Evolutionary conservation across 1,139 yeast genomes (phyloP), one percentile per base, ranked within the genome.

Genomic region (Candida sanyaensis): DNA sequence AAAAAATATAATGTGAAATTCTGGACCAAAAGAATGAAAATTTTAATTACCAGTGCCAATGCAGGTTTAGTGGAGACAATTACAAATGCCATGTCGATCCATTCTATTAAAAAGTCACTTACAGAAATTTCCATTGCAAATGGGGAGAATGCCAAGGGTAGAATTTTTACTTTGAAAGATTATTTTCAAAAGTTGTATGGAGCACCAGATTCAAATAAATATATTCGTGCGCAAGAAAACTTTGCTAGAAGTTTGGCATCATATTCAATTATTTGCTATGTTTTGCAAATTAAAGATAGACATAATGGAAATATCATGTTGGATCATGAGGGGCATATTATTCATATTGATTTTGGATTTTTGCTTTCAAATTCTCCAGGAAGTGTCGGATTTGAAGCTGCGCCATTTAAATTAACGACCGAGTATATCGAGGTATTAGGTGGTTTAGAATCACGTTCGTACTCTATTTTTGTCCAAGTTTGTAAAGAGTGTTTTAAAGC

Each of bases 291-390:
- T 47, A 93, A 93, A 60, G 99, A 93, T 65, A 80, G 99, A 52
- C 99, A 93, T 62, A 93, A 93, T 64, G 99, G 99, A 60, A 93
- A 93, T 65, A 92, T 93, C 43, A 86, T 93, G 88, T 70, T 93
- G 13, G 99, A 93, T 62, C 83, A 85, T 52, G 96, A 92, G 55
- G 99, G 99, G 0, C 98, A 93, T 63, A 86, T 93, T 11, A 85
- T 91, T 43, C 99, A 93, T 64, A 93, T 93, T 57, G 99, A 93
- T 68, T 93, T 93, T 71, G 99, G 99, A 0, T 93, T 91, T 63
- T 68, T 93, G 60, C 72, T 93, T 5, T 89, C 97, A 0, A 93
- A 93, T 60, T 86, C 97, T 0, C 99, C 99, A 0, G 98, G 98
- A 2, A 86, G 96, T 49, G 90, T 93, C 47, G 97, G 97, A 0